phyloP scores from a whole-genome alignment of 768 basidiomycete species.

The Suillus discolor region DNA sequence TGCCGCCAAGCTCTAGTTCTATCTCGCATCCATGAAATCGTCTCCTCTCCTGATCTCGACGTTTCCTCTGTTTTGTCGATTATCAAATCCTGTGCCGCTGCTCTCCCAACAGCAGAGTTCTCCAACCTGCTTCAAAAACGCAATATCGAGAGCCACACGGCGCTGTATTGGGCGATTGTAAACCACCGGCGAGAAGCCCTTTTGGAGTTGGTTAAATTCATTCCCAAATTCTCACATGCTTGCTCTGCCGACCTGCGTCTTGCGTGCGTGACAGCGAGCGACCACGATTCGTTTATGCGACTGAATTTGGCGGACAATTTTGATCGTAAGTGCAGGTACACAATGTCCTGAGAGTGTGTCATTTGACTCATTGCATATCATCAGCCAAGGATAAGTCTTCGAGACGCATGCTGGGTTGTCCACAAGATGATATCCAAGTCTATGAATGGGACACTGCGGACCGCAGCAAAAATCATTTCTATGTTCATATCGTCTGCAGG shows the following conservation, averaged over 20 bases:
- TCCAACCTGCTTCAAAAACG: background rate
- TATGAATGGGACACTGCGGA: slow-evolving; percentile 39
- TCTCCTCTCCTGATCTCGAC: background rate
- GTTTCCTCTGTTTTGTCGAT: background rate
- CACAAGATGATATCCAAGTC: too few species aligned
- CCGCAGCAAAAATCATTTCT: slow-evolving; percentile 42
- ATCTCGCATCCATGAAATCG: background rate
- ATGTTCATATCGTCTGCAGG: slow-evolving; percentile 46
- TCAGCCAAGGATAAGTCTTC: slow-evolving; percentile 39
- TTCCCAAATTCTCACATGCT: background rate
- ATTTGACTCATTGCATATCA: background rate
- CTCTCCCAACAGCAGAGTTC: background rate
- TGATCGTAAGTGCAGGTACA: background rate
- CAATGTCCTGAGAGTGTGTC: background rate
- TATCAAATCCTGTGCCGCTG: background rate
- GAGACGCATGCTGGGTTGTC: too few species aligned
- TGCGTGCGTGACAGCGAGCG: background rate
- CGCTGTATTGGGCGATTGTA: background rate
- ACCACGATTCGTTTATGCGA: background rate
- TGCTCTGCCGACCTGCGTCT: background rate
- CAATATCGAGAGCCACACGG: background rate
- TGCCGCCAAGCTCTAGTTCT: background rate
- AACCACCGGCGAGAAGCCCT: background rate
- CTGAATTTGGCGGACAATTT: background rate
- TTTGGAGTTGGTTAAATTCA: background rate